phyloP scores from a whole-genome alignment of 2,329 filamentous ascomycete species.

The Venturia effusa region DNA sequence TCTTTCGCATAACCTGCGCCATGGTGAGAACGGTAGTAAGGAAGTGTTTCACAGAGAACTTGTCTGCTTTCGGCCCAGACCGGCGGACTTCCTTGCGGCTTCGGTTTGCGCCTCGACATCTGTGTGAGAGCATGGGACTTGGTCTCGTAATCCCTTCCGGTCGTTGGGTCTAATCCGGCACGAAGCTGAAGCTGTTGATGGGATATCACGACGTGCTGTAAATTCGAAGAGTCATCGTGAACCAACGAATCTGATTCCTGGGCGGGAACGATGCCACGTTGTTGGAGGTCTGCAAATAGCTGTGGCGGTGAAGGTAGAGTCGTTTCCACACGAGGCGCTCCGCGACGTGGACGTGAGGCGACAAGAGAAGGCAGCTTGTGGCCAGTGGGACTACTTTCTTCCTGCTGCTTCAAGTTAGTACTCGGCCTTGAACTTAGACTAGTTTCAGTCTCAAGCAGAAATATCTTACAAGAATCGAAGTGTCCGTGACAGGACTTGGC shows the following conservation, averaged over 20 bases:
- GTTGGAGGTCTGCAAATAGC: background rate
- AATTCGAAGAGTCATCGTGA: background rate
- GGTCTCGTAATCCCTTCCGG: background rate
- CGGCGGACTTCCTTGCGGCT: conserved; percentile 29
- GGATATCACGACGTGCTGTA: background rate
- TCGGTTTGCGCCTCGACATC: conserved; percentile 18
- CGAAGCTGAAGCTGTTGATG: background rate
- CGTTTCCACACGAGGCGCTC: background rate
- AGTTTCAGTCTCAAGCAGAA: background rate
- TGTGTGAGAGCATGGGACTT: background rate
- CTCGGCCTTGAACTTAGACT: background rate
- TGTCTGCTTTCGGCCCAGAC: conserved; percentile 50
- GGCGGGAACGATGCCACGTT: background rate
- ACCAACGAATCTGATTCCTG: background rate
- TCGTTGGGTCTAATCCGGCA: background rate
- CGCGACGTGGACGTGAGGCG: background rate
- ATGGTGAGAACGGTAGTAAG: conserved; percentile 52
- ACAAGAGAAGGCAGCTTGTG: background rate
- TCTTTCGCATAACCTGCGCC: conserved; percentile 42
- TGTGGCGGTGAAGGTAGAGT: background rate
- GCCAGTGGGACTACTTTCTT: background rate
- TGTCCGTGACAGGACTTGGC: background rate
- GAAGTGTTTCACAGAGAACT: conserved; percentile 51
- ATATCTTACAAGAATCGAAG: background rate
- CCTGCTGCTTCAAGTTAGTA: background rate